Evolutionary conservation across 148 eudicot species (phyloP), one percentile per base, ranked within the genome.

Genomic region (Arctostaphylos glauca): DNA sequence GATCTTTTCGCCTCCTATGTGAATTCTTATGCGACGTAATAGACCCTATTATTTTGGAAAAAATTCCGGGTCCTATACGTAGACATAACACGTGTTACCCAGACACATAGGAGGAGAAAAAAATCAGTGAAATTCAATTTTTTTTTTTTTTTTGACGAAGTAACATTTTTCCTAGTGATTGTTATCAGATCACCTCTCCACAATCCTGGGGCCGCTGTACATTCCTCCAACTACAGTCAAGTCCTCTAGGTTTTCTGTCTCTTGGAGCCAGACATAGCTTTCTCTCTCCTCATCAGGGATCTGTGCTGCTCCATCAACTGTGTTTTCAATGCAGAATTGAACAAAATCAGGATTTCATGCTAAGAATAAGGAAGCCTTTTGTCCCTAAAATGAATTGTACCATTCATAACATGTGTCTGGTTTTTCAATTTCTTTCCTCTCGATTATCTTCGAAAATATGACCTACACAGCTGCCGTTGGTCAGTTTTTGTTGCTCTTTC

Each of bases 181-280:
- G 58, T 3, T 19, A n/a, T 71, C 38, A 31, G 1, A 52, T 90
- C 86, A 88, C 47, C 83, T 84, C n/a, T 58, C 82, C 47, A 83
- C 82, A 54, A 95, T 93, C 89, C 84, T 90, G 3, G 97, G 96
- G 77, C 98, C 97, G 14, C 54, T 86, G 77, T 95, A 95, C 0
- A 77, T 6, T 10, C 76, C 91, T 79, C 95, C 96, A 68, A 88
- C 83, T n/a, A 95, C 87, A 1, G 74, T n/a, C 79, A 92, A 83
- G 77, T 91, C 94, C 47, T 85, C 86, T 0, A 94, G 93, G 54
- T 87, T 84, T 6, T 94, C 96, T 79, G 86, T 88, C 88, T 93
- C 97, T 87, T 90, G 44, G n/a, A 95, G 94, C 98, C 97, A 95
- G 9, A 91, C 89, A 67, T 85, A 84, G 31, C 77, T 78, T 44